These are phyloP conservation scores for Mycena citricolor DNA, from an alignment of 1,284 basidiomycete genomes.

Conservation along the genomic window DNA sequence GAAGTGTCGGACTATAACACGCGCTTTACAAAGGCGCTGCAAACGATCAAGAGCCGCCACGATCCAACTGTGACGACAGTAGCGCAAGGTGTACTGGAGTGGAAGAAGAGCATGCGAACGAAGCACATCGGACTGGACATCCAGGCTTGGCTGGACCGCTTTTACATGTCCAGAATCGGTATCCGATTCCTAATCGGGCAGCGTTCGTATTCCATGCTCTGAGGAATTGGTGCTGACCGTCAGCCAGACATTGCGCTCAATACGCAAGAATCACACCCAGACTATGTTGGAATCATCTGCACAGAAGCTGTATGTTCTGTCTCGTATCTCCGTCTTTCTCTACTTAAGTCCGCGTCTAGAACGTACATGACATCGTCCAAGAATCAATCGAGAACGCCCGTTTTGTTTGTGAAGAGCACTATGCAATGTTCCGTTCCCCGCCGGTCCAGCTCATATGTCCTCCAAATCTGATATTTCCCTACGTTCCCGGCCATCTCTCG, in stretches of 20 bases:
- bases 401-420: constrained; percentile 98
- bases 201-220: constrained; percentile 48
- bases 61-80: constrained; percentile 98
- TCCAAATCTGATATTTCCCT: constrained; percentile 84
- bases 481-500: constrained; percentile 93
- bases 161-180: constrained; percentile 97
- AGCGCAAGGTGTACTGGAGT: constrained; percentile 85
- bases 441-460: constrained; percentile 98
- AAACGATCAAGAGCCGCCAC: constrained; percentile 92
- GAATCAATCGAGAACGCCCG: constrained; percentile 99
- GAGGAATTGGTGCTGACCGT: constrained; percentile 16
- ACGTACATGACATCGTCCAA: constrained; percentile 94
- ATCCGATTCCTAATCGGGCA: constrained; percentile 96
- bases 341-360: constrained; percentile 44
- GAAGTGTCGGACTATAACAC: constrained; percentile 95
- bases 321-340: constrained; percentile 8
- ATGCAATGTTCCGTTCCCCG: constrained; percentile 93
- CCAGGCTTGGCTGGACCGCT: constrained; percentile 94
- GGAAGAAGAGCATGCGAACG: constrained; percentile 65
- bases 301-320: constrained; percentile 73
- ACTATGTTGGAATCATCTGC: constrained; percentile 99
- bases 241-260: constrained; percentile 85
- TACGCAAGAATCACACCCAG: constrained; percentile 81
- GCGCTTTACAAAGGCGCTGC: constrained; percentile 84
- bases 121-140: constrained; percentile 82